These are phyloP conservation scores for Adansonia grandidieri DNA, from an alignment of 441 rosid genomes.

Conservation along the genomic window DNA sequence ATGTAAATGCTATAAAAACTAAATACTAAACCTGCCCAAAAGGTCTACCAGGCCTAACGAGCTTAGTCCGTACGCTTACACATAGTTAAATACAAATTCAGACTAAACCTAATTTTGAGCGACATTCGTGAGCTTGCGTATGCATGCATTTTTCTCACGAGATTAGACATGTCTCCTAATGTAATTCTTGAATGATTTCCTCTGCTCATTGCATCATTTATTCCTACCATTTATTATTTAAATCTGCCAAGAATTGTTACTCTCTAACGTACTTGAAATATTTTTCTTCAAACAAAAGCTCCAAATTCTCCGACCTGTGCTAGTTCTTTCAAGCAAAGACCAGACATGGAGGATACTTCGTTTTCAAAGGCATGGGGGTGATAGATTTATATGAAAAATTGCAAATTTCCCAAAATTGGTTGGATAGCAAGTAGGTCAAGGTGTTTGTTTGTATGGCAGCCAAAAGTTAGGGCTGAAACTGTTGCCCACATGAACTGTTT, in stretches of 20 bases:
- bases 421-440: not conserved
- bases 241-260: not conserved
- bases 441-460: not conserved
- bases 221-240: not conserved
- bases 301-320: not conserved
- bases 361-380: no score
- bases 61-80: no score
- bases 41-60: no score
- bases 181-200: not conserved
- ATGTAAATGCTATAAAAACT: not conserved
- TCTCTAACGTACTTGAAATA: not conserved
- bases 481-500: conserved; percentile 9
- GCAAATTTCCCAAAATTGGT: not conserved
- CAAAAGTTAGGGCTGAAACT: not conserved
- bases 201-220: not conserved
- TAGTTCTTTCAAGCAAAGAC: not conserved
- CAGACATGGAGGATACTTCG: not conserved
- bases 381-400: not conserved
- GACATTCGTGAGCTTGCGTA: not conserved
- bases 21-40: not conserved
- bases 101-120: not conserved
- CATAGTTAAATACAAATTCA: not conserved
- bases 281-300: not conserved
- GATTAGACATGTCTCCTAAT: not conserved
- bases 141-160: not conserved